Evolutionary conservation across 129 eudicot species (phyloP), one percentile per base, ranked within the genome.

Genomic region (Saposhnikovia divaricata): DNA sequence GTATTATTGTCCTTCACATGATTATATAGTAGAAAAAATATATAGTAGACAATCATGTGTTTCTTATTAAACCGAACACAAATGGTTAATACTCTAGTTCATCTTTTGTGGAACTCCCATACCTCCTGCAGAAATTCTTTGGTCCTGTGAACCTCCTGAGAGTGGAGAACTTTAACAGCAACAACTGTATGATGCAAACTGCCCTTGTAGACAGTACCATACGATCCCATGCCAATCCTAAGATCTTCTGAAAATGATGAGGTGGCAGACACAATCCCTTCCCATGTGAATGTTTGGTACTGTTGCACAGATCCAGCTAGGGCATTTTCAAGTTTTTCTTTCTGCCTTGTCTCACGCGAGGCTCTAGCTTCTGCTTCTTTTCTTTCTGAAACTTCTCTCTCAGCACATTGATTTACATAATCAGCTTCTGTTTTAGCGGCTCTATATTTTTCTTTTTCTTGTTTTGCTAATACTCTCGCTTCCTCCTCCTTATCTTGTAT

Each of bases 111-210:
- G 38, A 61, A 78, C 37, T 70, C 28, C 75, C 78, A 21, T 89
- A 93, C 98, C 98, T 94, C 98, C 83, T 91, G 97, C 80, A 83
- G 90, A 87, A 91, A 94, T 80, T 94, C 93, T 82, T 86, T 94
- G 74, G 85, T 87, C 63, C 83, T 79, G 59, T 81, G 85, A 77
- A 88, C 88, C 77, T 89, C 93, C 79, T 86, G 85, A 77, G 96
- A 84, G 84, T 94, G 97, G 55, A 90, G 97, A 74, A 92, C 91
- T 77, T 94, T 94, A 13, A 84, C 97, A n/a, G 98, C 98, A 69
- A 88, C 98, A 57, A 88, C 85, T 9, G 97, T 94, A 82, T 92
- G 97, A 80, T 86, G 91, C 84, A 90, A 89, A 84, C 84, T 90
- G 82, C 96, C 87, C 84, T 87, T 92, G 76, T 94, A 94, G 28